Evolutionary conservation across 208 protist species (phyloP).

Genomic region (Plasmodiophora brassicae): DNA sequence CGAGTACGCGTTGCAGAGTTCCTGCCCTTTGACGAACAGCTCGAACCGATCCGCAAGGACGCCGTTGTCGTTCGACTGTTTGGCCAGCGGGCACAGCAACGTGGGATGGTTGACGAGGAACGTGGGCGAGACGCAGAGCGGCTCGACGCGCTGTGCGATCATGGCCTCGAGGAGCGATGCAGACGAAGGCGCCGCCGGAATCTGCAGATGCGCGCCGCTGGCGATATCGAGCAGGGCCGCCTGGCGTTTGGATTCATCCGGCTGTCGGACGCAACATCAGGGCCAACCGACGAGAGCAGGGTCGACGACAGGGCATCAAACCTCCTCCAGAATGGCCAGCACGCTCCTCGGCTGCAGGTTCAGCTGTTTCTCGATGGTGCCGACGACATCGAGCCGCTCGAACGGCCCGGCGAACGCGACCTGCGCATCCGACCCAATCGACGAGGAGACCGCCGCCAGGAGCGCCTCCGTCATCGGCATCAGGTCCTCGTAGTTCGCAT

Average conservation of each 20-base stretch:
- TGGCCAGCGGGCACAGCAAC: conserved; percentile 98
- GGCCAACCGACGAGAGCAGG: too few relatives aligned
- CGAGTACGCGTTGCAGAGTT: conserved; percentile 70
- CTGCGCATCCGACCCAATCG: conserved; percentile 45
- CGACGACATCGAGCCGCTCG: conserved; percentile 86
- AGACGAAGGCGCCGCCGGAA: conserved; percentile 84
- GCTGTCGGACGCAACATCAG: too few relatives aligned
- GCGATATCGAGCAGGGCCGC: too few relatives aligned
- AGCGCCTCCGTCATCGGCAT: conserved; percentile 93
- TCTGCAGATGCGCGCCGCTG: too few relatives aligned
- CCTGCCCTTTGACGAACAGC: conserved; percentile 80
- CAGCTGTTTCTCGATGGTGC: conserved; percentile 82
- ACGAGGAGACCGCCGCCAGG: neutral
- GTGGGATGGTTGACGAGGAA: conserved; percentile 98
- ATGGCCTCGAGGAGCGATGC: conserved; percentile 91
- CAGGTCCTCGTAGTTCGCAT: conserved; percentile 96
- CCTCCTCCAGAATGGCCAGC: too few relatives aligned
- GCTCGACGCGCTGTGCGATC: conserved; percentile 10
- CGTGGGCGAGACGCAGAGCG: conserved; percentile 81
- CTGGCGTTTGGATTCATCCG: too few relatives aligned
- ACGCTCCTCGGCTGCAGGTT: too few relatives aligned
- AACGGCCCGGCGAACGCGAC: conserved; percentile 98
- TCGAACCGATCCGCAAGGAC: conserved; percentile 98
- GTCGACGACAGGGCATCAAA: too few relatives aligned
- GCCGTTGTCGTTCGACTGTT: conserved; percentile 69